Conservation (phyloP, 177 flowering plant species). For the Vitis hybrid region DNA sequence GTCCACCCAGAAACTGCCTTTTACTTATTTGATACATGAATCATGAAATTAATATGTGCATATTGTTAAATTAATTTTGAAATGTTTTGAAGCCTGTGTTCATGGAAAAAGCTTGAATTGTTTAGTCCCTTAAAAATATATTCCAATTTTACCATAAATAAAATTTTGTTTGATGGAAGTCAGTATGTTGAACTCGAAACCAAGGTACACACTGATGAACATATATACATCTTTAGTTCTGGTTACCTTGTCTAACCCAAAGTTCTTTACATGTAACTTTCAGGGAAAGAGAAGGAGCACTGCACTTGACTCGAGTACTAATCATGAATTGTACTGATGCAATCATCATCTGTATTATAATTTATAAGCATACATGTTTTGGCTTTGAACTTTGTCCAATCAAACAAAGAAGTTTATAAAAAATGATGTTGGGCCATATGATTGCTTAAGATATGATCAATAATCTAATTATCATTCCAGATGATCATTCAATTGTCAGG, state of each 20-base stretch:
- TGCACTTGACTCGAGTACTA: conserved; percentile 6
- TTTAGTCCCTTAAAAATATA: no score
- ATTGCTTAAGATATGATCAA: conserved; percentile 15
- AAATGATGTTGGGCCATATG: conserved; percentile 11
- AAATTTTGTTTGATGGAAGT: no score
- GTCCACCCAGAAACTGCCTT: no score
- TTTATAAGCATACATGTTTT: conserved; percentile 4
- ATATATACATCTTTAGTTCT: neutral
- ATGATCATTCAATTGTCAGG: conserved; percentile 16
- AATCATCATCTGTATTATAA: conserved; percentile 1
- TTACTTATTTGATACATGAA: no score
- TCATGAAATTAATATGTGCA: no score
- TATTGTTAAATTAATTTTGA: no score
- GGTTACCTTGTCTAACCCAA: neutral
- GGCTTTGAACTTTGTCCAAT: conserved; percentile 7
- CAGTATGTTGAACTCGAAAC: no score
- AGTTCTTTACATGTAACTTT: neutral
- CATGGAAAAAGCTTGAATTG: no score
- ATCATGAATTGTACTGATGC: conserved; percentile 13
- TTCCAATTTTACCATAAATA: no score
- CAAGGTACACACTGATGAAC: neutral
- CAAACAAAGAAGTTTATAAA: conserved; percentile 5
- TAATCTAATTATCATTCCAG: conserved; percentile 13
- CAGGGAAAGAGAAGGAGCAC: neutral
- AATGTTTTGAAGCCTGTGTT: no score